Percentiles rank a stretch among this genome's conserved stretches.
Evolutionary conservation across 177 flowering plant species (phyloP).

Genomic region (Vitis hybrid): DNA sequence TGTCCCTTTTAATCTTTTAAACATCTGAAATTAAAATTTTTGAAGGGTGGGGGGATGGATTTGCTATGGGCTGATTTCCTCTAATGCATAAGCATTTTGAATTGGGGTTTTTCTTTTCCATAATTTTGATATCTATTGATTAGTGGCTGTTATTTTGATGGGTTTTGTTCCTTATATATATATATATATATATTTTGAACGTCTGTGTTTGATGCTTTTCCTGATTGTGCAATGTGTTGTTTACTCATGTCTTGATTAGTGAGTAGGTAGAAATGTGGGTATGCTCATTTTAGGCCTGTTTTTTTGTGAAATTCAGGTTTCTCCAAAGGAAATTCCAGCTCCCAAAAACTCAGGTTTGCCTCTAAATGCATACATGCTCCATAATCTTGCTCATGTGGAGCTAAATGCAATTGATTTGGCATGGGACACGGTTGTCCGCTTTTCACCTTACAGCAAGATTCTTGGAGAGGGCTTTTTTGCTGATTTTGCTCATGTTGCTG

Average conservation of each 20-base stretch:
- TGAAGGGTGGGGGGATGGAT: no score
- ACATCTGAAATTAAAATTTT: no score
- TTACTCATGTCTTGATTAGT: neutral
- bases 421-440: constrained; percentile 97
- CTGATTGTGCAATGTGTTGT: neutral
- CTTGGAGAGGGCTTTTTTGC: constrained; percentile 86
- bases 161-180: neutral
- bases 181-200: no score
- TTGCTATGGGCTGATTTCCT: no score
- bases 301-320: constrained; percentile 45
- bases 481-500: constrained; percentile 97
- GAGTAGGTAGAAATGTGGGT: neutral
- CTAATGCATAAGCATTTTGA: neutral
- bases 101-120: neutral
- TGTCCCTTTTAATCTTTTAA: no score
- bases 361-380: constrained; percentile 91
- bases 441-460: constrained; percentile 59
- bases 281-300: neutral
- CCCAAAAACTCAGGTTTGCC: constrained; percentile 87
- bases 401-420: constrained; percentile 97
- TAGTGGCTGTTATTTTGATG: neutral
- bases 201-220: neutral
- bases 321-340: constrained; percentile 84
- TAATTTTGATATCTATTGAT: neutral
- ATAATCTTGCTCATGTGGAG: constrained; percentile 98